A percentile compares a stretch with the other conserved stretches of the same genome.
Evolutionary conservation across 345 rosid genomes (phyloP).

Genomic region (Dipteronia dyeriana): DNA sequence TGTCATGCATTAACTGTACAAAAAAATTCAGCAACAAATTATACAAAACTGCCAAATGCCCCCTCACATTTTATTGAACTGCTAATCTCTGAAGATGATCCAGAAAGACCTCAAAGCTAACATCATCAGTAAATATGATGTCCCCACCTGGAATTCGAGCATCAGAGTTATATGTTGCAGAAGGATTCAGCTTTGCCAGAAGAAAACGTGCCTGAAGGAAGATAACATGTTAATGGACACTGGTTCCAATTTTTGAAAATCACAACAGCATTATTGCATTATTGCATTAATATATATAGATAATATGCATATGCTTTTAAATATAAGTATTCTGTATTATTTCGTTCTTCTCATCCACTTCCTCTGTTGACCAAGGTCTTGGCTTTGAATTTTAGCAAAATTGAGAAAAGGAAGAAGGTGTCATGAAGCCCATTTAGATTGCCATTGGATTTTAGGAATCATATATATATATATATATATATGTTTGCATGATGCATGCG

Average conservation of each 20-base stretch:
- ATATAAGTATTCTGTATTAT: background rate
- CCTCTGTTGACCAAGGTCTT: background rate
- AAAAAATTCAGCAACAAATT: constrained; percentile 9
- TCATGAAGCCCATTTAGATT: background rate
- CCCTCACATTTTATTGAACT: constrained; percentile 44
- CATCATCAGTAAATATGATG: constrained; percentile 85
- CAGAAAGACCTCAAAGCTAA: constrained; percentile 89
- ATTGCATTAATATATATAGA: too few relatives aligned
- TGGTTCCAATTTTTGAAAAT: background rate
- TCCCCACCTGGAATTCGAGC: constrained; percentile 52
- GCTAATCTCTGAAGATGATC: constrained; percentile 93
- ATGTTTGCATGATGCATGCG: too few relatives aligned
- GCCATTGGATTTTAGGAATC: background rate
- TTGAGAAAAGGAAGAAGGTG: background rate
- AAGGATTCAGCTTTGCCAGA: constrained; percentile 89
- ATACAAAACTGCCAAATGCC: constrained; percentile 23
- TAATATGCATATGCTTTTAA: background rate
- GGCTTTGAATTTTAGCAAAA: background rate
- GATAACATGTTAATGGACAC: constrained; percentile 4
- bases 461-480: too few relatives aligned
- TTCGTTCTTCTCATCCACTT: background rate
- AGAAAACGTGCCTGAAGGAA: constrained; percentile 87
- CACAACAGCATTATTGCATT: constrained; percentile 1
- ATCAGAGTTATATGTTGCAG: constrained; percentile 62
- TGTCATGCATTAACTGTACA: constrained; percentile 26